Conservation (phyloP, 345 rosid species). For the Tarenaya hassleriana region DNA sequence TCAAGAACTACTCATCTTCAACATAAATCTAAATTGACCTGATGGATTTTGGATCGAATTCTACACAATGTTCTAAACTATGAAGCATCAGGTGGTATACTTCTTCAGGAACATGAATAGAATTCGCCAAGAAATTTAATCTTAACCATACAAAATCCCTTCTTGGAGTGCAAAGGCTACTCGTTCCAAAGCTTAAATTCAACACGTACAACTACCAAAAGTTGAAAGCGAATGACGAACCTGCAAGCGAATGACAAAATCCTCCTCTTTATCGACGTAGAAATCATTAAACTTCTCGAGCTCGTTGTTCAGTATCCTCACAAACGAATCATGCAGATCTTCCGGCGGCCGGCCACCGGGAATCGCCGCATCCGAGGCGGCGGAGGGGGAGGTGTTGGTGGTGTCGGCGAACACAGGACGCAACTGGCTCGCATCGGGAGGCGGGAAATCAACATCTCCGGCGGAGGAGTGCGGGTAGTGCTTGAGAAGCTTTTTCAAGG, state of each 20-base stretch:
- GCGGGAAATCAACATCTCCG: constrained; percentile 1
- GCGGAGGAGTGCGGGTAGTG: constrained; percentile 34
- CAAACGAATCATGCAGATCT: constrained; percentile 57
- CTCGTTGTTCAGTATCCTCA: constrained; percentile 73
- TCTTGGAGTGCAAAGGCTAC: neutral
- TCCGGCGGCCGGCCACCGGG: constrained; percentile 22
- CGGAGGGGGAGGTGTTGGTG: constrained; percentile 17
- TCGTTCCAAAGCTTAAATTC: neutral
- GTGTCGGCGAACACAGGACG: constrained; percentile 28
- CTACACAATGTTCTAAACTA: too few species aligned
- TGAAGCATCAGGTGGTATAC: too few species aligned
- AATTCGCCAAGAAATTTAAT: neutral
- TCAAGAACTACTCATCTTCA: too few species aligned
- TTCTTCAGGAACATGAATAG: too few species aligned
- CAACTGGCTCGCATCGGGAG: constrained; percentile 5
- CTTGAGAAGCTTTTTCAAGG: constrained; percentile 80
- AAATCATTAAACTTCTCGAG: constrained; percentile 91
- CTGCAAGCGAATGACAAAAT: constrained; percentile 82
- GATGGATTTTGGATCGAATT: too few species aligned
- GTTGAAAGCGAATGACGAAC: constrained; percentile 23
- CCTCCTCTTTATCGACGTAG: constrained; percentile 85
- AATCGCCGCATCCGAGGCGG: neutral
- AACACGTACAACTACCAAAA: neutral
- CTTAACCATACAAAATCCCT: neutral
- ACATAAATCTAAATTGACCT: too few species aligned